A percentile compares a stretch with the other conserved stretches of the same genome.
These are phyloP conservation scores for Vaccinium darrowii DNA, from an alignment of 148 eudicot species.

Conservation along the genomic window DNA sequence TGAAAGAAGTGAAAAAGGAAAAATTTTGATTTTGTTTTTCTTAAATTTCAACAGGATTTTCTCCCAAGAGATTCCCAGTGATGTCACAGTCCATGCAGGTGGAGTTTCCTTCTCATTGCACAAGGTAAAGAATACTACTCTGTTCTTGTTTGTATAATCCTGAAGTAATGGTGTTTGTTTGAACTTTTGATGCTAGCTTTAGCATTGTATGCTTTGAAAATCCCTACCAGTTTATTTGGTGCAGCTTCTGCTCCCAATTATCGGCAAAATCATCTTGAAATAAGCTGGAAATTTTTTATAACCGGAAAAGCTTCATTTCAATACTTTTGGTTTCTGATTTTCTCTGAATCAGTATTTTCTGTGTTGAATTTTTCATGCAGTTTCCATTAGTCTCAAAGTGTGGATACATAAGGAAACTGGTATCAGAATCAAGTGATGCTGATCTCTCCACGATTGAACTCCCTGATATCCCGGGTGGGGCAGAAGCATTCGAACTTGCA, in stretches of 20 bases:
- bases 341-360: not conserved
- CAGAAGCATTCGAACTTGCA: slow-evolving; percentile 80
- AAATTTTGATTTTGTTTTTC: not conserved
- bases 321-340: not conserved
- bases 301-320: not conserved
- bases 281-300: not conserved
- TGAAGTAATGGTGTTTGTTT: not conserved
- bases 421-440: slow-evolving; percentile 53
- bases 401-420: slow-evolving; percentile 68
- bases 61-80: slow-evolving; percentile 92
- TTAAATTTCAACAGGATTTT: slow-evolving; percentile 57
- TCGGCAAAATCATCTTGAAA: not conserved
- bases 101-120: slow-evolving; percentile 80
- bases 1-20: not conserved
- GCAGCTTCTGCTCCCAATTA: not conserved
- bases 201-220: not conserved
- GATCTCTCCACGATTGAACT: slow-evolving; percentile 53
- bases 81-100: slow-evolving; percentile 65
- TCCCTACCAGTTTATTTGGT: not conserved
- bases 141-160: not conserved
- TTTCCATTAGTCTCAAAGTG: slow-evolving; percentile 83
- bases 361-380: slow-evolving; percentile 36
- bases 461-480: slow-evolving; percentile 78
- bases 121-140: slow-evolving; percentile 42
- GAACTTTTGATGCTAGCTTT: not conserved